Base-by-base conservation (phyloP, 345 rosid species). In the Bruguiera gymnorhiza region DNA sequence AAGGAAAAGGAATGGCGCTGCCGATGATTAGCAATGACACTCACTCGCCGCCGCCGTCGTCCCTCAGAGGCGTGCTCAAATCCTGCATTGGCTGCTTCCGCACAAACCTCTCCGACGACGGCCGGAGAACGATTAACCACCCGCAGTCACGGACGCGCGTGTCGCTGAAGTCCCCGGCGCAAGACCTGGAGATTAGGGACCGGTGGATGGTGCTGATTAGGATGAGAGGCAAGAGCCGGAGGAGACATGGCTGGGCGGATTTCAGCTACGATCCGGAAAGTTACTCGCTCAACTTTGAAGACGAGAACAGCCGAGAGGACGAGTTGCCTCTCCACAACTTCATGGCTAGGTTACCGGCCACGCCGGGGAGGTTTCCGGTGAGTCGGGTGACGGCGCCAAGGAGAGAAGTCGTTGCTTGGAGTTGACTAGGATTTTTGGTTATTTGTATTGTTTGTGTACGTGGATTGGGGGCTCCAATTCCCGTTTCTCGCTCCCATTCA, bases 221-320 rank as follows among this genome's bases (percentile, higher is more conserved):
- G 0, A 75, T 73, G 46, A 77, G 83, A 63, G 76, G 81, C 0
- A 78, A 64, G 73, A 56, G 46, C 24, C 66, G 80, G 30, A 82
- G 67, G 59, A 84, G 80, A 3, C 43, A 76, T 30, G 56, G 61
- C 60, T 77, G 87, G 6, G 79, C 72, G 2, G 91, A 92, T 71
- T 87, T 88, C 62, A 73, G 83, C 23, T 92, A 89, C 76, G 96
- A 89, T 62, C 82, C 85, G 8, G 29, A 70, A 79, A 92, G 92
- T 51, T 92, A 89, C 69, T 81, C 86, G 8, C 81, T 88, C 26
- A 92, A 92, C 72, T 92, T 90, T 72, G 90, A 90, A 60, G 88
- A 84, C 23, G 82, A 85, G 0, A 26, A 53, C 59, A 1, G 46
- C 73, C 46, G 80, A 23, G 79, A 75, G n/a, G 86, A 84, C 2